These are phyloP conservation scores for Eucalyptus curtisii DNA, from an alignment of 345 rosid species.

Conservation along the genomic window DNA sequence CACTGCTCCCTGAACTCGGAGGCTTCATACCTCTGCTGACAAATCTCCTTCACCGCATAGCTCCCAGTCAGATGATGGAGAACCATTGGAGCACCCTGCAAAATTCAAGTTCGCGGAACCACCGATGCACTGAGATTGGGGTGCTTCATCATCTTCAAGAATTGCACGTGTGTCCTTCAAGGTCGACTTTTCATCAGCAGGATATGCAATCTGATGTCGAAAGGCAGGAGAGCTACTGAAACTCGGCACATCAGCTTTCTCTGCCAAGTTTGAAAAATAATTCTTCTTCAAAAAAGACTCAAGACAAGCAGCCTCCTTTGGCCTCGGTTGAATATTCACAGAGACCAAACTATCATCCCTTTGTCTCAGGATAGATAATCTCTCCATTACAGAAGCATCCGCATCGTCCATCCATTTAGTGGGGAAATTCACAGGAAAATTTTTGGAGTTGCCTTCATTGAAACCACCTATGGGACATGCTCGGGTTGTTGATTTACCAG, in stretches of 20 bases:
- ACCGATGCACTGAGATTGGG: background rate
- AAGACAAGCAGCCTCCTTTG: background rate
- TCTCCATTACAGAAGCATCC: constrained; percentile 26
- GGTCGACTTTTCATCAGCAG: background rate
- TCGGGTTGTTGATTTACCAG: background rate
- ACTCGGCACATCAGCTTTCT: background rate
- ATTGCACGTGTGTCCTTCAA: background rate
- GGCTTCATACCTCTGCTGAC: background rate
- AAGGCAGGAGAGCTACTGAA: background rate
- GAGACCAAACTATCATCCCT: constrained; percentile 10
- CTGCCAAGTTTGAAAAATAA: background rate
- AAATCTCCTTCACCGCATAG: constrained; percentile 44
- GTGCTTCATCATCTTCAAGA: background rate
- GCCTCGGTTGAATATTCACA: constrained; percentile 2
- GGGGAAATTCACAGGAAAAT: background rate
- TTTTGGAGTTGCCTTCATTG: background rate
- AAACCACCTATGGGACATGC: background rate
- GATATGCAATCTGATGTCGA: background rate
- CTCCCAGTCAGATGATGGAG: constrained; percentile 64
- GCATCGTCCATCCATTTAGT: constrained; percentile 1
- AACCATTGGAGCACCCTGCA: constrained; percentile 13
- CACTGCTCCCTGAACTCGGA: background rate
- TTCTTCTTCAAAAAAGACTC: constrained; percentile 1
- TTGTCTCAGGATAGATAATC: constrained; percentile 25
- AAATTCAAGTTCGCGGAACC: constrained; percentile 3